Percentiles rank a stretch among this genome's conserved stretches.
Evolutionary conservation across 768 basidiomycete species (phyloP).

Genomic region (Coprinopsis marcescibilis): DNA sequence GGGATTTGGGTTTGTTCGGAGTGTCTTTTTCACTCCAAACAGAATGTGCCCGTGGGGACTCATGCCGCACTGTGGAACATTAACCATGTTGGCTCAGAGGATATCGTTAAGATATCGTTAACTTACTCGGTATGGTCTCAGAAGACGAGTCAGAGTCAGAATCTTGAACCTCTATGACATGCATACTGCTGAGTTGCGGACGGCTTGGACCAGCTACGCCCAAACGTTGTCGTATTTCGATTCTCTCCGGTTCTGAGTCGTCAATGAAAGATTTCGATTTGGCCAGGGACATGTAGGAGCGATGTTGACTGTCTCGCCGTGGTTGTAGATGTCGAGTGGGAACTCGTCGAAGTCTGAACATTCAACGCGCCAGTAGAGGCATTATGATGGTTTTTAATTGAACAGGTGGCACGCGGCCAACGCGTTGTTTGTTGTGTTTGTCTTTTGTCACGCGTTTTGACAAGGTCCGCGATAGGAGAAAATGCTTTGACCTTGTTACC

Average conservation of each 20-base stretch:
- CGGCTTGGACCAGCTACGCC: not conserved
- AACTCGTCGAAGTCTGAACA: no score
- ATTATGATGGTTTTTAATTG: no score
- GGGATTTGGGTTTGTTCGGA: not conserved
- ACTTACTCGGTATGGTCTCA: not conserved
- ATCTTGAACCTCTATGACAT: conserved; percentile 15
- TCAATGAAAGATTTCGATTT: conserved; percentile 40
- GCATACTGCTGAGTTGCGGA: conserved; percentile 4
- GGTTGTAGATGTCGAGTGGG: not conserved
- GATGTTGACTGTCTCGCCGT: no score
- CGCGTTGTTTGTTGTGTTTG: conserved; percentile 34
- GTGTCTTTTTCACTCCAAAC: not conserved
- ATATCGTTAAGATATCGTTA: no score
- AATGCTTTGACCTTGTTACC: no score
- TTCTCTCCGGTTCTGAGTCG: conserved; percentile 71
- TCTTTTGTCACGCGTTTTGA: conserved; percentile 16
- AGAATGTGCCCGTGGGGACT: not conserved
- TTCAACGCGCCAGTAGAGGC: no score
- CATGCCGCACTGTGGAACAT: no score
- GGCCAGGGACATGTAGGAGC: no score
- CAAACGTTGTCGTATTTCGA: conserved; percentile 23
- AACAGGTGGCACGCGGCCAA: conserved; percentile 1
- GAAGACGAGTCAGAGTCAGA: conserved; percentile 17
- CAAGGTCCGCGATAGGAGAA: no score
- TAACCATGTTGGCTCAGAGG: no score